These are phyloP conservation scores for Diplodia scrobiculata DNA, from an alignment of 2,329 filamentous ascomycete species.

Conservation along the genomic window DNA sequence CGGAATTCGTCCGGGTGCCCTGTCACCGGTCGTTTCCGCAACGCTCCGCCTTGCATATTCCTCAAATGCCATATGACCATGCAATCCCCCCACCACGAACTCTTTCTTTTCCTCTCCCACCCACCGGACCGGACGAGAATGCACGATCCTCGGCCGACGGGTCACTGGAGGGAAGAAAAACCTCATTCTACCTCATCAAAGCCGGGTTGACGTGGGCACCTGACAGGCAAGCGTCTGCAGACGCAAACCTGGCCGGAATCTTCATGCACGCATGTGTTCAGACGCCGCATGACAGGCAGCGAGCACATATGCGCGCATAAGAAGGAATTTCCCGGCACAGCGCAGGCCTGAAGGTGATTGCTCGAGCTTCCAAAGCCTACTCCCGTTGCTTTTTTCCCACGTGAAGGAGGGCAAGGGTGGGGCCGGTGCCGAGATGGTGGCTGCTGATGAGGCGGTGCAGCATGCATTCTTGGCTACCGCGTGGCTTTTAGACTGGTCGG, in stretches of 20 bases:
- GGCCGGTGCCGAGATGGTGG: neutral
- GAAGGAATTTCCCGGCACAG: neutral
- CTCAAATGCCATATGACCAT: neutral
- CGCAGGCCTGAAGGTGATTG: neutral
- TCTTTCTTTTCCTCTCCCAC: neutral
- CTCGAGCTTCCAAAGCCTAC: neutral
- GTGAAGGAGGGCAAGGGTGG: neutral
- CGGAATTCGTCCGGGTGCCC: neutral
- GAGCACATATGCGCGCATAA: neutral
- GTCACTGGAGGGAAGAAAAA: neutral
- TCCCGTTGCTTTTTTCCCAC: neutral
- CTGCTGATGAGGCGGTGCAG: slow-evolving; percentile 21
- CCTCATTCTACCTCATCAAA: neutral
- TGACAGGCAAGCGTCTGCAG: neutral
- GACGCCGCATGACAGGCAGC: neutral
- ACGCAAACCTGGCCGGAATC: neutral
- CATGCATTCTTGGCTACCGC: neutral
- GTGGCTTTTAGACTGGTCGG: neutral
- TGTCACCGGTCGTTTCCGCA: neutral
- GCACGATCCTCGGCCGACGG: neutral
- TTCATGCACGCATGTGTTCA: neutral
- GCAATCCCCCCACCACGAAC: neutral
- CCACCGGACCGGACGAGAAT: neutral
- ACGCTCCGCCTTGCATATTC: neutral
- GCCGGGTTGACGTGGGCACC: neutral